Conservation (phyloP, 2,329 filamentous ascomycete genomes). For the Talaromyces sp. region DNA sequence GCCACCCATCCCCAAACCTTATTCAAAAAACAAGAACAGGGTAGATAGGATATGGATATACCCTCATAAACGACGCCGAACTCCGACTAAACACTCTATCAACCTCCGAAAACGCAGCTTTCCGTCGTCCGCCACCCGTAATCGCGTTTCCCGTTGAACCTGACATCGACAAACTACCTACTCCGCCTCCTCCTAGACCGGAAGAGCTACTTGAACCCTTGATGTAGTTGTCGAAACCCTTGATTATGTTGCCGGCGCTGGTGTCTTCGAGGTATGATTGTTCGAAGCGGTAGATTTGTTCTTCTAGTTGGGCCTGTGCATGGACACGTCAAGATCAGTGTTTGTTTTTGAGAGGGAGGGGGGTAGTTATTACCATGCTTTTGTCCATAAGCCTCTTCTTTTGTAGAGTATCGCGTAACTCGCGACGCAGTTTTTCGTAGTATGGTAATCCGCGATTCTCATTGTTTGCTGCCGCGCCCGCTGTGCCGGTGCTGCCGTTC, state of each 20-base stretch:
- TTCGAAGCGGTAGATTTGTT: slow-evolving; percentile 80
- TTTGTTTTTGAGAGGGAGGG: neutral
- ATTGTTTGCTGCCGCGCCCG: slow-evolving; percentile 21
- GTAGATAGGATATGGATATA: slow-evolving; percentile 24
- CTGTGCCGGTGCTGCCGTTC: slow-evolving; percentile 9
- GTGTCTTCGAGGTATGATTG: slow-evolving; percentile 88
- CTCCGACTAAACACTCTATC: slow-evolving; percentile 52
- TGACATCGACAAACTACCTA: slow-evolving; percentile 33
- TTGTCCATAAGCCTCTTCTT: slow-evolving; percentile 65
- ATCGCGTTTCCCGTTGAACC: slow-evolving; percentile 21
- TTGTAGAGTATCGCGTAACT: slow-evolving; percentile 65
- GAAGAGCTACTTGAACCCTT: slow-evolving; percentile 67
- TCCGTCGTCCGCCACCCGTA: slow-evolving; percentile 34
- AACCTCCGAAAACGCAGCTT: slow-evolving; percentile 45
- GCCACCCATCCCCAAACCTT: neutral
- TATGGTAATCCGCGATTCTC: slow-evolving; percentile 57
- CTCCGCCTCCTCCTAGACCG: slow-evolving; percentile 27
- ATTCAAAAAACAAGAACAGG: neutral
- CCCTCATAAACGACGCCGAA: slow-evolving; percentile 50
- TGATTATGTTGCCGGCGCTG: slow-evolving; percentile 87
- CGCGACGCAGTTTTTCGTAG: slow-evolving; percentile 69
- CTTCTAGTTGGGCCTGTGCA: slow-evolving; percentile 63
- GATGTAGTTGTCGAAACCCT: slow-evolving; percentile 97
- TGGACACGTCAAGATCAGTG: neutral
- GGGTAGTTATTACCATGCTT: slow-evolving; percentile 48